Conservation (phyloP, 352 stramenopile species). For the Globisporangium sylvaticum region DNA sequence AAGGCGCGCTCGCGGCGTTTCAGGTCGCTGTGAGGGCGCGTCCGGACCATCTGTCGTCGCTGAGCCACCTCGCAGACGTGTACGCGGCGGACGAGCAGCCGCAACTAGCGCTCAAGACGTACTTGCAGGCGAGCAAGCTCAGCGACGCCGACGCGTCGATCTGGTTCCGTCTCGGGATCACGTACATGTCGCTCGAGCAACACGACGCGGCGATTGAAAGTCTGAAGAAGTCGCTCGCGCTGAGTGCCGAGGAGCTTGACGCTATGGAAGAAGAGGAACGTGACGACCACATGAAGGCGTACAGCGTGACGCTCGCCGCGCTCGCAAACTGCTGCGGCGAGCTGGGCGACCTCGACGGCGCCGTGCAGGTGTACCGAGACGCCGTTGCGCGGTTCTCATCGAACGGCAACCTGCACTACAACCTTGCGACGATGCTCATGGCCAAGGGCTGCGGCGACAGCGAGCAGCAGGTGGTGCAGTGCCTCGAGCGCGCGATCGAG, state of each 20-base stretch:
- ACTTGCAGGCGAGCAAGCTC: constrained; percentile 30
- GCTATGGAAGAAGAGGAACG: constrained; percentile 3
- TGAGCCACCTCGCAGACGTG: constrained; percentile 48
- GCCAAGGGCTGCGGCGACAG: constrained; percentile 25
- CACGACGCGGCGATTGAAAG: constrained; percentile 29
- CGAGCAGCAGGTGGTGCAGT: constrained; percentile 8
- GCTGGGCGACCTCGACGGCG: constrained; percentile 45
- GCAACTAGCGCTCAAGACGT: constrained; percentile 32
- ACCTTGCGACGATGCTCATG: constrained; percentile 66
- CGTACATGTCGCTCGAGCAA: constrained; percentile 32
- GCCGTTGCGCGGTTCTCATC: constrained; percentile 30
- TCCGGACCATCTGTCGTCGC: constrained; percentile 42
- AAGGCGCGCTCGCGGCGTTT: constrained; percentile 44
- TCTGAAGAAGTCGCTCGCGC: constrained; percentile 31
- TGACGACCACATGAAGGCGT: constrained; percentile 35
- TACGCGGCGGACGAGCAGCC: constrained; percentile 30
- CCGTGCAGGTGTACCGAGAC: constrained; percentile 42
- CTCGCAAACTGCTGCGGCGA: constrained; percentile 53
- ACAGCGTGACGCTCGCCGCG: constrained; percentile 46
- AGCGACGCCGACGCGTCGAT: constrained; percentile 41
- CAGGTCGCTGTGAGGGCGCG: constrained; percentile 30
- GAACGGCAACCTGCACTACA: constrained; percentile 62
- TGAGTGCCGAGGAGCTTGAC: constrained; percentile 23
- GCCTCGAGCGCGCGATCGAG: constrained; percentile 40
- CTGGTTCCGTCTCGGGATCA: constrained; percentile 50